Evolutionary conservation across 2,329 filamentous ascomycete genomes (phyloP), one percentile per base, ranked within the genome.

Genomic region (Arthrinium phaeospermum): DNA sequence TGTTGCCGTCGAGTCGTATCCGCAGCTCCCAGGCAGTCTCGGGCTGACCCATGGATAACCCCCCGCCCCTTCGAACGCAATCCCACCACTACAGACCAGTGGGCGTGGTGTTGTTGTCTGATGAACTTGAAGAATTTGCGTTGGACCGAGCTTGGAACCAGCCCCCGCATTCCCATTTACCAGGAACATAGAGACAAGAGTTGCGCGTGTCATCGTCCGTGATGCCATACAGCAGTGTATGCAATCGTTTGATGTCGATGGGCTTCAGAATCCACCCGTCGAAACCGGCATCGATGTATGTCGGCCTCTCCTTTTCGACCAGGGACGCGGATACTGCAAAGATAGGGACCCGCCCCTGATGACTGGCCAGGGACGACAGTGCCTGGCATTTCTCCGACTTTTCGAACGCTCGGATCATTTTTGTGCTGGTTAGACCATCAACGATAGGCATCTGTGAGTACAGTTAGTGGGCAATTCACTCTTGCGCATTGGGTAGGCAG

Each of bases 211-310:
- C 82, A 0, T 87, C 83, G 67, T 93, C 87, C 3, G 90, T 86
- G 51, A 96, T 93, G 0, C 94, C 94, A 0, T 85, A 81, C 71
- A 97, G 86, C 10, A 97, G 85, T 30, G 88, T 86, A 72, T 90
- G 90, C 0, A 97, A 85, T 12, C 94, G 88, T 75, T 91, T 90
- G 79, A 97, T 97, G 73, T 96, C 91, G 64, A 97, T 93, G 0
- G 94, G 94, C 78, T 97, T 97, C 72, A 97, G 84, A 37, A 98
- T 95, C 94, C 94, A 97, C 34, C 93, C 95, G 76, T 97, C 94
- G 76, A 97, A 97, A 0, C 95, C 95, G 8, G 91, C 91, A 64
- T 93, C 87, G 61, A 94, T 88, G 76, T 97, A 98, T 0, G 82
- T 88, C 53, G 91, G 85, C 69, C 85, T 88, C 64, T 95, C 89